Conservation (phyloP, 179 eudicot genomes). For the Camellia oleifera region DNA sequence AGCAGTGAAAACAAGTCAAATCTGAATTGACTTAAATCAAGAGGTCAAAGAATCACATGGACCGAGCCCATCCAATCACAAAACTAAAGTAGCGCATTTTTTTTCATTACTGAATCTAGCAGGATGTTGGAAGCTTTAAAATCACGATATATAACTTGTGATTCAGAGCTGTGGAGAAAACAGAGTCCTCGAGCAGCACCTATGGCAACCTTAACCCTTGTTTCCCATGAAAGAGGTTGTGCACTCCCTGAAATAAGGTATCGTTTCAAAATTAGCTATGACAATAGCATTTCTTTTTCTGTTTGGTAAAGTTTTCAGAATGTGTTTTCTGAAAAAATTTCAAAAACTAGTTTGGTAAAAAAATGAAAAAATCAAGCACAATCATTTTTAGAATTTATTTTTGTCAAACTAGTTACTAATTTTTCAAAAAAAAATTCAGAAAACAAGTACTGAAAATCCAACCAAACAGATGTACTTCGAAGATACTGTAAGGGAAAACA, state of each 20-base stretch:
- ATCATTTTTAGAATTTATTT: too few species aligned
- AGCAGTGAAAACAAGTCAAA: background rate
- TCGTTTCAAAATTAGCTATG: background rate
- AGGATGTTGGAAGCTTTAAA: conserved; percentile 83
- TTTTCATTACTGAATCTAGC: conserved; percentile 55
- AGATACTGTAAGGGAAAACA: background rate
- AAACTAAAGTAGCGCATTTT: background rate
- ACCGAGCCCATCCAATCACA: background rate
- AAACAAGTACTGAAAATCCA: too few species aligned
- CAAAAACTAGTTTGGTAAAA: too few species aligned
- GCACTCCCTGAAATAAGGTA: conserved; percentile 40
- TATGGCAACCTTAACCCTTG: conserved; percentile 76
- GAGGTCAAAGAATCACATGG: background rate
- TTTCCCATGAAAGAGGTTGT: conserved; percentile 73
- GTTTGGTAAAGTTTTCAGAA: background rate
- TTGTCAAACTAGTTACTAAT: too few species aligned
- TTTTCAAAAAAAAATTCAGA: too few species aligned
- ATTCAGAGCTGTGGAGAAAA: conserved; percentile 62
- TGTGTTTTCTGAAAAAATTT: too few species aligned
- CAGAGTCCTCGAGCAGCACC: conserved; percentile 84
- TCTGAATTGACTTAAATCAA: background rate
- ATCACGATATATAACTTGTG: conserved; percentile 81
- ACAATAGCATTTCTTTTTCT: background rate
- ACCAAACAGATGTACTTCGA: background rate
- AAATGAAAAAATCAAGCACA: too few species aligned